Evolutionary conservation across 306 rosid genomes (phyloP).

Genomic region (Sechiopsis laciniata): DNA sequence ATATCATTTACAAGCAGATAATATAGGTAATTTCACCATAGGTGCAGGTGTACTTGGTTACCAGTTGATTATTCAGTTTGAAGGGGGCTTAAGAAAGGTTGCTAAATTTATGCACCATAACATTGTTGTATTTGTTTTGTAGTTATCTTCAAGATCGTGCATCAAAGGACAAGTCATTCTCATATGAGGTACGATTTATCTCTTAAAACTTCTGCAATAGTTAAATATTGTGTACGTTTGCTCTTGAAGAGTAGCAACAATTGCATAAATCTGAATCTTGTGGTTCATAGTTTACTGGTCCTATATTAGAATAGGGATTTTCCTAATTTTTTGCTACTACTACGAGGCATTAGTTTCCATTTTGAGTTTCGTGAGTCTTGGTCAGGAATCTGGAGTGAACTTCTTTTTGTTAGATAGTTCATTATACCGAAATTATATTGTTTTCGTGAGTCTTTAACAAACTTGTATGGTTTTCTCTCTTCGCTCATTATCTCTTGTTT

Average conservation of each 20-base stretch:
- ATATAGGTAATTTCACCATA: background rate
- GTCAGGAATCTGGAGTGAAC: slow-evolving; percentile 3
- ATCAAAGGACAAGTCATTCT: slow-evolving; percentile 66
- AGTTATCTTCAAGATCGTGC: slow-evolving; percentile 86
- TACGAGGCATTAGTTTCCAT: background rate
- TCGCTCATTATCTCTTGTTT: background rate
- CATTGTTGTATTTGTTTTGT: slow-evolving; percentile 29
- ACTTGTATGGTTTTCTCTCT: background rate
- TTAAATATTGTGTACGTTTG: background rate
- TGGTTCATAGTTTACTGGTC: background rate
- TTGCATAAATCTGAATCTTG: background rate
- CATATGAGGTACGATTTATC: slow-evolving; percentile 66
- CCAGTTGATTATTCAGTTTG: background rate
- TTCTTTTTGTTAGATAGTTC: slow-evolving; percentile 6
- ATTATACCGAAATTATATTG: background rate
- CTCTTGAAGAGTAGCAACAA: background rate
- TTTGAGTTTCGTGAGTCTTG: background rate
- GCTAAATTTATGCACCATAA: slow-evolving; percentile 16
- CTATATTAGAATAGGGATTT: background rate
- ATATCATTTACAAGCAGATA: background rate
- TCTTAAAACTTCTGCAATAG: background rate
- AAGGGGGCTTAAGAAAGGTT: slow-evolving; percentile 3
- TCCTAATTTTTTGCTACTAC: background rate
- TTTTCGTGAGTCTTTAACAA: slow-evolving; percentile 6
- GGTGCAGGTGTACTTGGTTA: slow-evolving; percentile 7